Evolutionary conservation across 805 yeast species (phyloP), one percentile per base, ranked within the genome.

Genomic region (Kodamaea nitidulidarum): DNA sequence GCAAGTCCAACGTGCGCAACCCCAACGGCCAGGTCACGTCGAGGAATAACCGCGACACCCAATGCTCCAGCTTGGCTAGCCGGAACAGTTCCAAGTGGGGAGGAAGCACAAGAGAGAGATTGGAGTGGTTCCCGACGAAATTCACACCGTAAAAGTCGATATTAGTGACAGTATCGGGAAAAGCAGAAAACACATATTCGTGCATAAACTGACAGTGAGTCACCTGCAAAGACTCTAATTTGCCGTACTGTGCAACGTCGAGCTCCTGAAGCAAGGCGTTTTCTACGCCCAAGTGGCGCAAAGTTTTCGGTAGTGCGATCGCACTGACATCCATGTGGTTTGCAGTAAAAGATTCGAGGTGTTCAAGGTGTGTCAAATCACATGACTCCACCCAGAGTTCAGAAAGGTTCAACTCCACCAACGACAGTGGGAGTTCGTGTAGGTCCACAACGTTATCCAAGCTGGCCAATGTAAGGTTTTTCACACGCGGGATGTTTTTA

Each of bases 141-240:
- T 21, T 30, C 12, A 30, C 21, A 8, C 21, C 31, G 9, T n/a
- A 4, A 4, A 30, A 8, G 21, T 30, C 21, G 4, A 30, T 11
- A n/a, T 15, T 16, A 4, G 5, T 30, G 12, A 30, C 7, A 8
- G 20, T 11, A 11, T 15, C 14, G 7, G 32, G 32, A 10, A 30
- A 17, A 7, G n/a, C 20, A 7, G 32, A 15, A 16, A 30, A 30
- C 4, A 30, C 32, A n/a, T 30, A n/a, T 5, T 15, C 21, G 32
- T 30, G 32, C 32, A 16, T 15, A 20, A 30, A 30, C 32, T 30
- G 32, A 17, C 21, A 30, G 21, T 30, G 21, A 4, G n/a, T 10
- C 32, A 30, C 32, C 11, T 16, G 4, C 32, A 30, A 30, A 6
- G n/a, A 11, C 21, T 30, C 32, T 12, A 30, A 16, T 8, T 12